phyloP scores from a whole-genome alignment of 176 grass and related monocot genomes.

The Eleusine indica region DNA sequence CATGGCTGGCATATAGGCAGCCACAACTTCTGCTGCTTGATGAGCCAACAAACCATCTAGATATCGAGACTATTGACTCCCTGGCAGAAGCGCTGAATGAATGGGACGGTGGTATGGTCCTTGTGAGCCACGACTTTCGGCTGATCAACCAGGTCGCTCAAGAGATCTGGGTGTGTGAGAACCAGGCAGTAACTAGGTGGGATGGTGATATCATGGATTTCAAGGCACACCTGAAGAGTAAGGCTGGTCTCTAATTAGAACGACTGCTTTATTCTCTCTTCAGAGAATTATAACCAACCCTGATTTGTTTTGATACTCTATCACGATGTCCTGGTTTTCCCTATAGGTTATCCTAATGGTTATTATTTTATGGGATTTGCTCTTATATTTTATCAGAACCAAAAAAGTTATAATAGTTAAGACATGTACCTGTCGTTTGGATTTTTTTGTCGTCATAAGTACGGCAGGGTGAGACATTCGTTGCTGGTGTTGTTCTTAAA shows the following conservation, averaged over 20 bases:
- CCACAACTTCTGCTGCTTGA: conserved; percentile 79
- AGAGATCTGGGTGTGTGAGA: conserved; percentile 98
- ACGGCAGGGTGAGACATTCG: not conserved
- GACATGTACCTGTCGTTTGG: not conserved
- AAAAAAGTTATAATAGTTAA: not conserved
- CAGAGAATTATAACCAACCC: not conserved
- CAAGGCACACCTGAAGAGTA: conserved; percentile 81
- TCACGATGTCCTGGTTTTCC: conserved; percentile 4
- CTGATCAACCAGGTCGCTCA: conserved; percentile 90
- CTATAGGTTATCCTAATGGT: not conserved
- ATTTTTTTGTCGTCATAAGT: not conserved
- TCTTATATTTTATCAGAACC: not conserved
- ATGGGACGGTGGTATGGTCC: conserved; percentile 87
- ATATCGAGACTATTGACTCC: conserved; percentile 91
- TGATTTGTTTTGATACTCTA: not conserved
- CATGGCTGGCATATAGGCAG: conserved; percentile 81
- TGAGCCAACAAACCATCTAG: conserved; percentile 91
- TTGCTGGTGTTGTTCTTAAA: not conserved
- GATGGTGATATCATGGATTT: conserved; percentile 91
- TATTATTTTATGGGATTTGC: conserved; percentile 11
- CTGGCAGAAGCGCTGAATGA: conserved; percentile 85
- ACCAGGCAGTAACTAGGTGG: conserved; percentile 80
- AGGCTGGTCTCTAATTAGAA: conserved; percentile 56
- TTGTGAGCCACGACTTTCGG: conserved; percentile 96
- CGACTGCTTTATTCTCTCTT: not conserved